Evolutionary conservation across 2,329 filamentous ascomycete genomes (phyloP), one percentile per base, ranked within the genome.

Genomic region (Colletotrichum sublineola): DNA sequence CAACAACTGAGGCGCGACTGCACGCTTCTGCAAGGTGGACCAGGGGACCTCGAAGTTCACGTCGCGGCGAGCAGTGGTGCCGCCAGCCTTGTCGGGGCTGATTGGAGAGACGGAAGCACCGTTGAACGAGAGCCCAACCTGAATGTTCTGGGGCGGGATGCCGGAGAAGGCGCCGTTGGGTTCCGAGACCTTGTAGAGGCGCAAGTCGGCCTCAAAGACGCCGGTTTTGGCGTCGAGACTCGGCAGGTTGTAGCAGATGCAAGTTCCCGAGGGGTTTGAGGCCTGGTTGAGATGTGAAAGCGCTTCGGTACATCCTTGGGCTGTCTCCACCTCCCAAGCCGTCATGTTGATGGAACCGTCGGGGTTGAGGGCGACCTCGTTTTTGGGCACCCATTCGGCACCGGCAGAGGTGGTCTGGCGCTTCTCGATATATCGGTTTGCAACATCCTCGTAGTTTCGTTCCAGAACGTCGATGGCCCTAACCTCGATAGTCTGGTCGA

Each of bases 161-260:
- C 84, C 85, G 12, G 82, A 79, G 74, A 91, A 92, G 5, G 78
- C 80, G 42, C 84, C 89, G 5, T 82, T 86, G 0, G 93, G 86
- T 0, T 87, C 81, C 7, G 90, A 90, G 58, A 95, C 82, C 80
- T 92, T 90, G 82, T 91, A 96, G 72, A 96, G 84, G 66, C 93
- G 87, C 63, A 96, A 81, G 79, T 96, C 94, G 40, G 93, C 93
- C 81, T 93, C 89, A 79, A 96, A 96, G 20, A 90, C 84, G 40
- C 93, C 93, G 0, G 88, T 91, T 5, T 81, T 81, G 76, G 88
- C 89, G 82, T 96, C 88, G 69, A 94, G 86, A 50, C 89, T 89
- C 0, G 92, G 91, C 33, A 97, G 82, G 79, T 96, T 97, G 84
- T 96, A 96, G 87, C 94, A 97, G 60, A 94, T 89, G 71, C 92